phyloP scores from a whole-genome alignment of 2,329 filamentous ascomycete species.

The Nothophaeocryptopus gaeumannii region DNA sequence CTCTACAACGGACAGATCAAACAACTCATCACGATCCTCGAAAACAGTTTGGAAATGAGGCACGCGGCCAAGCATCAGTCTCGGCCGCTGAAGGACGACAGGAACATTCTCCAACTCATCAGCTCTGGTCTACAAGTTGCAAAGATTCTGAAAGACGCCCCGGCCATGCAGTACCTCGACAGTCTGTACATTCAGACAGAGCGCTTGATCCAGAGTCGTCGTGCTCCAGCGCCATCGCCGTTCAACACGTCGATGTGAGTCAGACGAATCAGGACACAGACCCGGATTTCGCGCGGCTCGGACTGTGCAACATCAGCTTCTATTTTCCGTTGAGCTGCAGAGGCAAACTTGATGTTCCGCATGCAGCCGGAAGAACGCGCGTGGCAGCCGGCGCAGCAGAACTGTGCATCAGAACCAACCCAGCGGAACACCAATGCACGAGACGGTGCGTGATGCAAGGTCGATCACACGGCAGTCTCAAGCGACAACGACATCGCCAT shows the following conservation, averaged over 20 bases:
- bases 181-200: constrained; percentile 79
- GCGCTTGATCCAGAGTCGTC: constrained; percentile 62
- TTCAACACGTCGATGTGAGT: constrained; percentile 21
- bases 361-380: too few species aligned
- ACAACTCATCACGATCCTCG: constrained; percentile 81
- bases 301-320: too few species aligned
- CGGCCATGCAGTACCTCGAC: constrained; percentile 79
- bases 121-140: constrained; percentile 84
- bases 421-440: not conserved
- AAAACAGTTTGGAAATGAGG: constrained; percentile 85
- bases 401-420: too few species aligned
- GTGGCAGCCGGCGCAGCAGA: too few species aligned
- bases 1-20: constrained; percentile 87
- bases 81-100: constrained; percentile 79
- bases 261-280: constrained; percentile 1
- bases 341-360: too few species aligned
- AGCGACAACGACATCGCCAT: not conserved
- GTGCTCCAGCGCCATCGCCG: constrained; percentile 21
- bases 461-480: not conserved
- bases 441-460: not conserved
- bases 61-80: constrained; percentile 81
- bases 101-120: constrained; percentile 83
- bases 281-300: not conserved
- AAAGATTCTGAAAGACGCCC: constrained; percentile 80
- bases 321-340: too few species aligned